These are phyloP conservation scores for Taphrina flavorubra DNA, from an alignment of 1,139 yeast species.

Conservation along the genomic window DNA sequence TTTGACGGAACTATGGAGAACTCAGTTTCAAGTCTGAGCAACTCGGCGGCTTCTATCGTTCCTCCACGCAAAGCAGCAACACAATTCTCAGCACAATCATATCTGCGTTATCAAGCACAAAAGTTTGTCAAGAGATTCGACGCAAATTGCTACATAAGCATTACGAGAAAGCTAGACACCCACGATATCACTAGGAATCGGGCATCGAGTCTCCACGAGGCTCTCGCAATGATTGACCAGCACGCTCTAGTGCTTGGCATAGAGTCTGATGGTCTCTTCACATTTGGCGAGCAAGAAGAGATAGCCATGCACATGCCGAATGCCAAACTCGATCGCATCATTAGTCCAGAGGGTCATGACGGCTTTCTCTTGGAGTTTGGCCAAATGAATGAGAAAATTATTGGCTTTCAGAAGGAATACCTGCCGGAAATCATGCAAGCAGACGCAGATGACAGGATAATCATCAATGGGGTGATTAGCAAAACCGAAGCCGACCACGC, in stretches of 20 bases:
- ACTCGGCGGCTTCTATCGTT: constrained; percentile 1
- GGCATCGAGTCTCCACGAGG: constrained; percentile 58
- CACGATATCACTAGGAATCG: constrained; percentile 90
- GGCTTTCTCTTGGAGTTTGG: constrained; percentile 91
- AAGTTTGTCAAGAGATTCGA: constrained; percentile 89
- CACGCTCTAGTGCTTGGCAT: constrained; percentile 89
- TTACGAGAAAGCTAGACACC: constrained; percentile 90
- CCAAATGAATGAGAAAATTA: constrained; percentile 72
- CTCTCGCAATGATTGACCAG: constrained; percentile 64
- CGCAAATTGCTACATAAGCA: constrained; percentile 93
- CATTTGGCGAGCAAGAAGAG: constrained; percentile 86
- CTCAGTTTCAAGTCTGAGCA: constrained; percentile 13
- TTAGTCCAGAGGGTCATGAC: constrained; percentile 98
- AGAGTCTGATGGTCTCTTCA: constrained; percentile 88
- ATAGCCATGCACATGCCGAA: constrained; percentile 77
- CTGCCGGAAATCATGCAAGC: constrained; percentile 65
- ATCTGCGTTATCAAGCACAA: constrained; percentile 88
- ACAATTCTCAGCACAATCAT: constrained; percentile 92
- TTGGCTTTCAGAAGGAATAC: constrained; percentile 65
- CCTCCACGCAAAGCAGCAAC: constrained; percentile 64
- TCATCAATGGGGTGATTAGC: constrained; percentile 50
- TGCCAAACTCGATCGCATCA: constrained; percentile 68
- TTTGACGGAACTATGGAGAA: constrained; percentile 28
- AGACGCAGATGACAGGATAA: constrained; percentile 59
- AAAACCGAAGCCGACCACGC: constrained; percentile 53